Conservation (phyloP, 2,329 filamentous ascomycete species). For the Fusarium albidum region DNA sequence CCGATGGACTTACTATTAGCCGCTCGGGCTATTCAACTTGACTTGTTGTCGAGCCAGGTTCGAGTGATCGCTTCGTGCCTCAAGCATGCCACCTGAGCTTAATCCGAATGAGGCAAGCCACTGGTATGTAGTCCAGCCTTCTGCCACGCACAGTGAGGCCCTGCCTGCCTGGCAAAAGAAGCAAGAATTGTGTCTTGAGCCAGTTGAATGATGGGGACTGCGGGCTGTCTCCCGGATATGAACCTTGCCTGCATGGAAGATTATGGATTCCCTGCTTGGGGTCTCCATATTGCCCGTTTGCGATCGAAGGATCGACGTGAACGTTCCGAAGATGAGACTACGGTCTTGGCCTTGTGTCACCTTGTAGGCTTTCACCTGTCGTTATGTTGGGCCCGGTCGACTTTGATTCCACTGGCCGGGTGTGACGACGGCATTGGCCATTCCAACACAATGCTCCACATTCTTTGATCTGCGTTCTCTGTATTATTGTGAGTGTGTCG, state of each 20-base stretch:
- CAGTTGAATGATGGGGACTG: neutral
- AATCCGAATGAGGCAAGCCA: neutral
- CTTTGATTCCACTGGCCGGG: neutral
- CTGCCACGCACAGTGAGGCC: neutral
- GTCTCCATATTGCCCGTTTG: conserved; percentile 9
- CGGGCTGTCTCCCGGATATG: conserved; percentile 1
- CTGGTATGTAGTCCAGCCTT: conserved; percentile 1
- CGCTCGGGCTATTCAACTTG: neutral
- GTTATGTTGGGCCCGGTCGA: conserved; percentile 6
- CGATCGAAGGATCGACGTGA: conserved; percentile 2
- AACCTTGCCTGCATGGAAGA: neutral
- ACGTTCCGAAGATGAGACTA: neutral
- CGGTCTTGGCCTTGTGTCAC: conserved; percentile 21
- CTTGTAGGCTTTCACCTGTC: neutral
- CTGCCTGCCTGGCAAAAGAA: neutral
- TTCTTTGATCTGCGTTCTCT: conserved; percentile 1
- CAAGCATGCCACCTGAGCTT: neutral
- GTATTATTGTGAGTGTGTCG: too few relatives aligned
- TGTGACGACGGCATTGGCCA: conserved; percentile 21
- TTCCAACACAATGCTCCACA: conserved; percentile 19
- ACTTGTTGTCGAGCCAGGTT: neutral
- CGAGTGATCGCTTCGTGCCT: neutral
- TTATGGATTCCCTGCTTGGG: neutral
- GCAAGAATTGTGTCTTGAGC: neutral
- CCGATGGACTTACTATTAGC: neutral